Evolutionary conservation across 768 basidiomycete genomes (phyloP).

Genomic region (Cystofilobasidium bisporidii): DNA sequence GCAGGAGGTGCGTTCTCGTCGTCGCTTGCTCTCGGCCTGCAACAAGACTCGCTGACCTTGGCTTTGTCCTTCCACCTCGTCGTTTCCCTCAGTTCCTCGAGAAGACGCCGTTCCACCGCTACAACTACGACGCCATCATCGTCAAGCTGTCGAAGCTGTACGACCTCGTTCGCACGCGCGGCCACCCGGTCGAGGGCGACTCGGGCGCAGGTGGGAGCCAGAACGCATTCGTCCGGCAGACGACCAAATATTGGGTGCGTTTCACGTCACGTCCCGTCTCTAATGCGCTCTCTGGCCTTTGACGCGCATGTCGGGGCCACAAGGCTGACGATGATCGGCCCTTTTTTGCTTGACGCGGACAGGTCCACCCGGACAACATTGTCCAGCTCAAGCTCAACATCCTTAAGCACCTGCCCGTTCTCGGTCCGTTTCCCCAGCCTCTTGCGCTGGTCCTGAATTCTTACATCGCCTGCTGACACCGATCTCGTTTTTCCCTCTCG

Average conservation of each 20-base stretch:
- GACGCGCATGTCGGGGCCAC: no score
- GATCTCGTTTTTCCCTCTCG: slow-evolving; percentile 10
- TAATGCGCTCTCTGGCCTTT: no score
- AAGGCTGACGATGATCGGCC: background rate
- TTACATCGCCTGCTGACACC: background rate
- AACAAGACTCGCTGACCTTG: background rate
- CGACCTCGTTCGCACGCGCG: slow-evolving; percentile 87
- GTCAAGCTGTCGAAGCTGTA: slow-evolving; percentile 91
- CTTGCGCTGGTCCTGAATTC: background rate
- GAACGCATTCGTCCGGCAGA: slow-evolving; percentile 95
- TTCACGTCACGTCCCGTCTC: no score
- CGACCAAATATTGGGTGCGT: slow-evolving; percentile 94
- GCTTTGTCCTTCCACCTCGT: background rate
- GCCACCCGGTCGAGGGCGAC: slow-evolving; percentile 88
- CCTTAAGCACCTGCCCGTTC: slow-evolving; percentile 79
- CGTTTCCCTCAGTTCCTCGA: slow-evolving; percentile 54
- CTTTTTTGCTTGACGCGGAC: background rate
- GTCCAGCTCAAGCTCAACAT: slow-evolving; percentile 89
- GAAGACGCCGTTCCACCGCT: slow-evolving; percentile 50
- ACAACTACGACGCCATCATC: slow-evolving; percentile 67
- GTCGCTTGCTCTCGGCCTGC: background rate
- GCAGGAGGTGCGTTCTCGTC: slow-evolving; percentile 46
- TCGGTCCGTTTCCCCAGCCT: slow-evolving; percentile 51
- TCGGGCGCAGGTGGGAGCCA: slow-evolving; percentile 88
- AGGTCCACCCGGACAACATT: slow-evolving; percentile 85